These are phyloP conservation scores for Agrocybe praecox DNA, from an alignment of 768 basidiomycete genomes.

Conservation along the genomic window DNA sequence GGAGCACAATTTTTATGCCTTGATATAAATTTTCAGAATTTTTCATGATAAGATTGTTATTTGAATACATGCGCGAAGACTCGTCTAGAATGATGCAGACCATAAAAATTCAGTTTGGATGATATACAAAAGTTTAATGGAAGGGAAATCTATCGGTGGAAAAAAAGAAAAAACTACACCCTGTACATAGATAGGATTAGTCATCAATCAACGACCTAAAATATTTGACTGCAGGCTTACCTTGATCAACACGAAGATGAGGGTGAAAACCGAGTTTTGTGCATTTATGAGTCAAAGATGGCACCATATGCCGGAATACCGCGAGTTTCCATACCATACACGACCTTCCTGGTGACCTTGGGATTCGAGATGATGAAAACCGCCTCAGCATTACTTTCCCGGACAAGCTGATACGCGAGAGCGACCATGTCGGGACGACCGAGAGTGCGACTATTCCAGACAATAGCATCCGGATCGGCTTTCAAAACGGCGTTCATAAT, in stretches of 20 bases:
- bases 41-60: background rate
- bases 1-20: background rate
- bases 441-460: constrained; percentile 40
- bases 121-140: too few relatives aligned
- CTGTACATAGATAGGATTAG: too few relatives aligned
- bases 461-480: constrained; percentile 39
- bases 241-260: background rate
- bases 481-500: constrained; percentile 40
- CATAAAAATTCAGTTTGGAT: background rate
- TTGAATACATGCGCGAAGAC: background rate
- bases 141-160: too few relatives aligned
- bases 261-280: background rate
- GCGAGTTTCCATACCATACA: constrained; percentile 41
- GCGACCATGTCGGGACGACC: constrained; percentile 44
- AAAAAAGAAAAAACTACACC: too few relatives aligned
- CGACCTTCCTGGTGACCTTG: constrained; percentile 39
- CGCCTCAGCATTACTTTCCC: constrained; percentile 40
- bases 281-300: constrained; percentile 42
- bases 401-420: constrained; percentile 37
- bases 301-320: constrained; percentile 43
- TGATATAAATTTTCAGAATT: background rate
- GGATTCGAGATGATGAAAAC: constrained; percentile 45
- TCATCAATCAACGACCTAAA: too few relatives aligned
- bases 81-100: background rate
- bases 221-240: too few relatives aligned